phyloP scores from a whole-genome alignment of 768 basidiomycete genomes.

The Mycena albidolilacea region DNA sequence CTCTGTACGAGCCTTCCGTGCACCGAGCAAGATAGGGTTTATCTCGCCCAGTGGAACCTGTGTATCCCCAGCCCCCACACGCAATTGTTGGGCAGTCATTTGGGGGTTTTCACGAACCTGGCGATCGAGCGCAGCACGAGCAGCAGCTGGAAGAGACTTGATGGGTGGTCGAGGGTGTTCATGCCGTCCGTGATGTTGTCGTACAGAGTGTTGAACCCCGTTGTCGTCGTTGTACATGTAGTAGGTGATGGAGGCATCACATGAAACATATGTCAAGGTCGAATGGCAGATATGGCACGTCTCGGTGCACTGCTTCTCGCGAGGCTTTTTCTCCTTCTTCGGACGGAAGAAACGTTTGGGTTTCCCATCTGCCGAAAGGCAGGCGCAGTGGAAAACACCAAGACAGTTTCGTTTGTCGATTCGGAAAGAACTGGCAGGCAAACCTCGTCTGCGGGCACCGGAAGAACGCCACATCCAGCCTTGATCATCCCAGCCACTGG shows the following conservation, averaged over 20 bases:
- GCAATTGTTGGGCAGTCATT: conserved; percentile 3
- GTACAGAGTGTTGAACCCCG: too few species aligned
- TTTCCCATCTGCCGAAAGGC: background rate
- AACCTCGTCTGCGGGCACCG: background rate
- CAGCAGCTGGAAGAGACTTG: background rate
- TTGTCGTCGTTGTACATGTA: too few species aligned
- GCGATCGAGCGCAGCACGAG: background rate
- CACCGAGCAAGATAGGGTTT: background rate
- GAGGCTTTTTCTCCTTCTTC: background rate
- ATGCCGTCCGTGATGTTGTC: background rate
- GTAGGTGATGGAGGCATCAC: background rate
- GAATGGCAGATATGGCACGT: conserved; percentile 11
- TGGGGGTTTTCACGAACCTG: conserved; percentile 8
- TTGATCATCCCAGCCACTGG: background rate
- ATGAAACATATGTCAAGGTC: background rate
- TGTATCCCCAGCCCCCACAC: background rate
- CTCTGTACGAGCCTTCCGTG: conserved; percentile 5
- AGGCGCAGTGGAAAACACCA: conserved; percentile 8
- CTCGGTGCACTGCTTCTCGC: background rate
- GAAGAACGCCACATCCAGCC: conserved; percentile 7
- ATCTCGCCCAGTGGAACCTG: background rate
- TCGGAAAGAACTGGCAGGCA: background rate
- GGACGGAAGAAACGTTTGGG: background rate
- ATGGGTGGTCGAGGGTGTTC: background rate
- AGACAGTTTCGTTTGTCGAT: conserved; percentile 15